Evolutionary conservation across 2,329 filamentous ascomycete genomes (phyloP).

Genomic region (Aspergillus sp.): DNA sequence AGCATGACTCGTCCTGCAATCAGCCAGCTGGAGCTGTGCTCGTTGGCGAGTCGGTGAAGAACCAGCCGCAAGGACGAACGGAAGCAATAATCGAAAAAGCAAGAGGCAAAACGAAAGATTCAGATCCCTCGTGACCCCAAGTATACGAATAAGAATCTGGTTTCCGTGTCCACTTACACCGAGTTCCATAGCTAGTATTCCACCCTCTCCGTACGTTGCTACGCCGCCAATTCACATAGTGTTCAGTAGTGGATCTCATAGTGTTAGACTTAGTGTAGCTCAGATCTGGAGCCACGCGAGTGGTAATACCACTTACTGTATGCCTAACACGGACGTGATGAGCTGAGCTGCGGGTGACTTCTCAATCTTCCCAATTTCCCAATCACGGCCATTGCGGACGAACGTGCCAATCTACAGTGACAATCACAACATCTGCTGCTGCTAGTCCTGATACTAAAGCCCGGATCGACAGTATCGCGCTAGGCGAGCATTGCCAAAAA

Average conservation of each 20-base stretch:
- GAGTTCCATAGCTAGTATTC: too few species aligned
- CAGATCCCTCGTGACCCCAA: neutral
- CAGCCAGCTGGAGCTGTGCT: neutral
- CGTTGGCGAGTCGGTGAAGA: neutral
- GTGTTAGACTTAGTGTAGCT: slow-evolving; percentile 14
- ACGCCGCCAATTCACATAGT: neutral
- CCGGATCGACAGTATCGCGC: too few species aligned
- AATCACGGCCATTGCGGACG: neutral
- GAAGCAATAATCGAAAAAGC: neutral
- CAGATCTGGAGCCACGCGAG: slow-evolving; percentile 20
- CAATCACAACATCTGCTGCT: neutral
- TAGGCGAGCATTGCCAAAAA: neutral
- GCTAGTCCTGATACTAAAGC: too few species aligned
- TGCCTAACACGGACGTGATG: neutral
- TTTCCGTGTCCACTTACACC: too few species aligned
- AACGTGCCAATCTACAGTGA: neutral
- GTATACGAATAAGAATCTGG: too few species aligned
- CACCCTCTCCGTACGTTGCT: neutral
- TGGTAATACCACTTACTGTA: neutral
- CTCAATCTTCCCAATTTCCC: slow-evolving; percentile 2
- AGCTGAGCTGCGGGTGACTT: slow-evolving; percentile 1
- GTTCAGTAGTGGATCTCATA: slow-evolving; percentile 11
- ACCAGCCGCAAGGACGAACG: neutral
- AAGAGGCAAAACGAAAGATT: neutral
- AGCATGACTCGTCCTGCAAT: neutral